Conservation (phyloP, 2,329 filamentous ascomycete genomes). For the Microcyclosporella mali region DNA sequence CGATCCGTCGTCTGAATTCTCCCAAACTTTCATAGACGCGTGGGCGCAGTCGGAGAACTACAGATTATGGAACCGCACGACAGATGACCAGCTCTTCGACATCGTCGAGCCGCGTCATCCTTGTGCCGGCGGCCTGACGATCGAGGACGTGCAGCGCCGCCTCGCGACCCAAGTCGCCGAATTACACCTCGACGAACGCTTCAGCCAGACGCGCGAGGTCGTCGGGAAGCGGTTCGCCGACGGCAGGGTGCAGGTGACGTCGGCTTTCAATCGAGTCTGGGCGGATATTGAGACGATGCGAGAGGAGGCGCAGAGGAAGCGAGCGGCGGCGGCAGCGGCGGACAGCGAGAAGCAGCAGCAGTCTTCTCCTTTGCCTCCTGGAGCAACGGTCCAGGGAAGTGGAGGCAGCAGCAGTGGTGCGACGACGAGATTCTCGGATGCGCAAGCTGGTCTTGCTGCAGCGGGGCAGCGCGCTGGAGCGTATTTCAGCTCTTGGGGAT, state of each 20-base stretch:
- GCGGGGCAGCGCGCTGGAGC: slow-evolving; percentile 53
- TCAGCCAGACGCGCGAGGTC: slow-evolving; percentile 75
- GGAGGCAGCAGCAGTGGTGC: slow-evolving; percentile 13
- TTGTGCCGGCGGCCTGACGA: slow-evolving; percentile 82
- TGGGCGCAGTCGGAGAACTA: slow-evolving; percentile 91
- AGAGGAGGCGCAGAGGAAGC: slow-evolving; percentile 62
- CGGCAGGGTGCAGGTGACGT: slow-evolving; percentile 80
- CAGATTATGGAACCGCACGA: slow-evolving; percentile 68
- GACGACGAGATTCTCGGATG: slow-evolving; percentile 47
- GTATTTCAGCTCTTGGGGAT: slow-evolving; percentile 58
- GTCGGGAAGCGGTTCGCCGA: slow-evolving; percentile 84
- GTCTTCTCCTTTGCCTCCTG: slow-evolving; percentile 15
- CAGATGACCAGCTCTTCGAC: slow-evolving; percentile 83
- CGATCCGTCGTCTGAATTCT: slow-evolving; percentile 80
- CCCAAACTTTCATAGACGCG: slow-evolving; percentile 73
- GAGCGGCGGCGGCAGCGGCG: slow-evolving; percentile 45
- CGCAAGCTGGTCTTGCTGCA: slow-evolving; percentile 50
- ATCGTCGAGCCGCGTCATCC: slow-evolving; percentile 91
- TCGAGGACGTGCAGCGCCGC: slow-evolving; percentile 88
- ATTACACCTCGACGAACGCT: slow-evolving; percentile 83
- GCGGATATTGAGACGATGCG: slow-evolving; percentile 79
- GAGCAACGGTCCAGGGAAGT: slow-evolving; percentile 6
- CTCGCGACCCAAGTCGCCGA: slow-evolving; percentile 90
- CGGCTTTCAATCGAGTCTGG: slow-evolving; percentile 82
- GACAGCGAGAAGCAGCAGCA: slow-evolving; percentile 35